Base-by-base conservation (phyloP, 139 green algal genomes). In the Ettlia oleoabundans region DNA sequence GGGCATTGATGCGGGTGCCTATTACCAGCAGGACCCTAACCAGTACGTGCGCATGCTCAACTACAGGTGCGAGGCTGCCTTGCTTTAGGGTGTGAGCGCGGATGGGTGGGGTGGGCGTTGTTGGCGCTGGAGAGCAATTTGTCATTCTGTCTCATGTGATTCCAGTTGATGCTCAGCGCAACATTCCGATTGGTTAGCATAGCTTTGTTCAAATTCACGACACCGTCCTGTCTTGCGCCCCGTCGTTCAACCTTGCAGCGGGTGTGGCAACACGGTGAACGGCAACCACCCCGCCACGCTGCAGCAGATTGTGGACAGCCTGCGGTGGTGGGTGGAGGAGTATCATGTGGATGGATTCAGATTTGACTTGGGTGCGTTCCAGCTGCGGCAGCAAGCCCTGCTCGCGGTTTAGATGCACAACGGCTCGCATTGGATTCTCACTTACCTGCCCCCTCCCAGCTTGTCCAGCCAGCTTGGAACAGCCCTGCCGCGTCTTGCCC, bases 331-430 rank as follows among this genome's bases (percentile, higher is more conserved):
- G 88, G 93, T 95, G 66, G 85, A 92, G 81, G 95, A 98, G 89
- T 98, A 94, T 81, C 94, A 98, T 78, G 94, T 98, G 72, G 95
- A 98, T 84, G 95, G 95, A 15, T 98, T 98, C 86, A 84, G 95
- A 30, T 99, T 99, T 78, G 97, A 99, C 87, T 93, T 99, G 42
- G 73, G 73, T 80, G 73, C 41, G 72, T 0, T 1, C 8, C 10
- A 24, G 35, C 40, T 18, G 2, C 5, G 63, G 63, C 4, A 30
- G 63, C 32, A 58, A 30, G n/a, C 30, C 1, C 61, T 67, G 61
- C n/a, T 38, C 28, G n/a, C n/a, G n/a, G n/a, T n/a, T n/a, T n/a
- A n/a, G n/a, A n/a, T n/a, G n/a, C n/a, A n/a, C n/a, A n/a, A n/a
- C n/a, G n/a, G n/a, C n/a, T n/a, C n/a, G n/a, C n/a, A n/a, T n/a